Evolutionary conservation across 345 rosid species (phyloP), one percentile per base, ranked within the genome.

Genomic region (Psidium friedrichsthalianum): DNA sequence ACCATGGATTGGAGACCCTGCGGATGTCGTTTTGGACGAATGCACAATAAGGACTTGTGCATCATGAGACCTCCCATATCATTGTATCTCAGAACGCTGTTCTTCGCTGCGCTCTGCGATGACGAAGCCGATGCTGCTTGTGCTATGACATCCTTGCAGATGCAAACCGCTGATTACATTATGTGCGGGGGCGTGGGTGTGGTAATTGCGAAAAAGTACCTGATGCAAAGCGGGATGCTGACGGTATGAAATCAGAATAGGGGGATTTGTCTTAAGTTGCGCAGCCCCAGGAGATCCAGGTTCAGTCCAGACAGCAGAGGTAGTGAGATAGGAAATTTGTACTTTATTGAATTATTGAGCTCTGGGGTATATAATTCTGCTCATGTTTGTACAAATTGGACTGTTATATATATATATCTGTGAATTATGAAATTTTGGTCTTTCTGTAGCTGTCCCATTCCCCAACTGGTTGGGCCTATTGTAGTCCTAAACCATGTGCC

Each of bases 1-100:
- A 89, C 98, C 97, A 44, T 97, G 99, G 99, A 92, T 93, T 5
- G 99, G 99, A 83, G 99, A 97, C 90, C 99, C 99, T 14, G 99
- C 99, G 22, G 99, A 97, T 89, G 88, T 97, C 74, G 93, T 86
- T 86, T 93, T 97, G 22, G 96, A 94, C 74, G 95, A 92, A 52
- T 89, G 88, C 87, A 83, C 80, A n/a, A 24, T 51, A 56, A 56
- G 84, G 49, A 54, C 8, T 53, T 9, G 80, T 36, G 80, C 25
- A 69, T 69, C 80, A 69, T 36, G 78, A 64, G 78, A 69, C 47
- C 25, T 69, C 11, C 25, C 80, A 9, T 69, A 18, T 20, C 80
- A 36, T 9, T 16, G 24, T 69, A 69, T 32, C 47, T 69, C 80
- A 36, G 18, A 36, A 69, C 2, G 80, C 47, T 69, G 47, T 36